Evolutionary conservation across 495 filamentous ascomycete species (phyloP).

Genomic region (Corynascus novoguineensis): DNA sequence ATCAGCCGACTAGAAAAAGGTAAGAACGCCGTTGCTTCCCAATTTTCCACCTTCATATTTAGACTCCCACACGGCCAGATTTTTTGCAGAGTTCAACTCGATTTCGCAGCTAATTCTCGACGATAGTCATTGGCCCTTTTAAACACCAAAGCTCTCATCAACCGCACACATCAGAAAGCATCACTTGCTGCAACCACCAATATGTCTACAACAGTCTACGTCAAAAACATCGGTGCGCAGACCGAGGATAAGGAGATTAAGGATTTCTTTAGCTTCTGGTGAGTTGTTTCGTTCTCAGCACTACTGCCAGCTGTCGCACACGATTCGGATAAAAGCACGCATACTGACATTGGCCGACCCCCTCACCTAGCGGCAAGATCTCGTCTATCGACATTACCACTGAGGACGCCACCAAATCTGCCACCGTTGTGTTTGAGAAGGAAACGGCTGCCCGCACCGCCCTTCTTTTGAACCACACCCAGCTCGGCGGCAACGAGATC

Average conservation of each 20-base stretch:
- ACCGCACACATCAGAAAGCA: constrained; percentile 2
- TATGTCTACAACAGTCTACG: constrained; percentile 39
- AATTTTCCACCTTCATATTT: neutral
- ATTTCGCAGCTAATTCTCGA: neutral
- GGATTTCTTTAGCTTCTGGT: constrained; percentile 99
- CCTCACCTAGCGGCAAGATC: constrained; percentile 74
- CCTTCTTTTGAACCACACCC: constrained; percentile 91
- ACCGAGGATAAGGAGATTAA: constrained; percentile 86
- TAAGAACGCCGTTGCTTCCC: neutral
- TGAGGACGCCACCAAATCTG: constrained; percentile 62
- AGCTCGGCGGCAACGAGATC: constrained; percentile 76
- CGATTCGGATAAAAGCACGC: no score
- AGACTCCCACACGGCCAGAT: neutral
- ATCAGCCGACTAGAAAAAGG: neutral
- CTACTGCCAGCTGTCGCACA: no score
- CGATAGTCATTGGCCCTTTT: neutral
- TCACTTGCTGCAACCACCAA: constrained; percentile 9
- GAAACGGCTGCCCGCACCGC: constrained; percentile 93
- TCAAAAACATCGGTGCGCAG: constrained; percentile 74
- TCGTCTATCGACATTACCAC: constrained; percentile 69
- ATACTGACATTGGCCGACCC: constrained; percentile 27
- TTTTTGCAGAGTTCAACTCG: neutral
- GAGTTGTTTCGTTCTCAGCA: no score
- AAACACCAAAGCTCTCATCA: neutral
- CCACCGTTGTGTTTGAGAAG: constrained; percentile 93